Evolutionary conservation across 2,329 filamentous ascomycete genomes (phyloP).

Genomic region (Didymella lethalis): DNA sequence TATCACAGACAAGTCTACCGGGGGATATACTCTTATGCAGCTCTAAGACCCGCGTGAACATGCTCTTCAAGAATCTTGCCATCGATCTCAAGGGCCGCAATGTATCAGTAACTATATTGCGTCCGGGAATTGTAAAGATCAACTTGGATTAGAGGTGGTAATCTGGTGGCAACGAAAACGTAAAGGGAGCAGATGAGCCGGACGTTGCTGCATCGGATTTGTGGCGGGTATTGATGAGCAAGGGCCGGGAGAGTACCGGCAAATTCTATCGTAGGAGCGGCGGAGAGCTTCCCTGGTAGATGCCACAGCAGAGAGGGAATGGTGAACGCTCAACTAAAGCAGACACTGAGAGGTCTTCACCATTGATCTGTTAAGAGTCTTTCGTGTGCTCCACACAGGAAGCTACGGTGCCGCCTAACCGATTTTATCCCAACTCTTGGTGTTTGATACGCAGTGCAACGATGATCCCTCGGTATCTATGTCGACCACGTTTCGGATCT

Average conservation of each 20-base stretch:
- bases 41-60: constrained; percentile 57
- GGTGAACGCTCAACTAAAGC: background rate
- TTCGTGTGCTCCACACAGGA: background rate
- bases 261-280: constrained; percentile 57
- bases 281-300: constrained; percentile 54
- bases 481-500: constrained; percentile 6
- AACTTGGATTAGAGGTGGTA: constrained; percentile 34
- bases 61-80: constrained; percentile 54
- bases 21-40: constrained; percentile 56
- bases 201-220: constrained; percentile 57
- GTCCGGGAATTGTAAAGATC: constrained; percentile 56
- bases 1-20: constrained; percentile 30
- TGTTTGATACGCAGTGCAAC: constrained; percentile 1
- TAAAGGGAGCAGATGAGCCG: constrained; percentile 54
- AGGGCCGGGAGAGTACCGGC: constrained; percentile 53
- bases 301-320: background rate
- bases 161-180: constrained; percentile 25
- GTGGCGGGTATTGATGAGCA: constrained; percentile 52
- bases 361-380: background rate
- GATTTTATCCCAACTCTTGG: background rate
- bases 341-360: no score
- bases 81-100: constrained; percentile 53
- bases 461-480: constrained; percentile 7
- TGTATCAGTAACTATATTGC: constrained; percentile 53
- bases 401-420: background rate